A percentile compares a stretch with the other conserved stretches of the same genome.
Conservation (phyloP, 2,329 filamentous ascomycete species). For the Exophiala viscosa region DNA sequence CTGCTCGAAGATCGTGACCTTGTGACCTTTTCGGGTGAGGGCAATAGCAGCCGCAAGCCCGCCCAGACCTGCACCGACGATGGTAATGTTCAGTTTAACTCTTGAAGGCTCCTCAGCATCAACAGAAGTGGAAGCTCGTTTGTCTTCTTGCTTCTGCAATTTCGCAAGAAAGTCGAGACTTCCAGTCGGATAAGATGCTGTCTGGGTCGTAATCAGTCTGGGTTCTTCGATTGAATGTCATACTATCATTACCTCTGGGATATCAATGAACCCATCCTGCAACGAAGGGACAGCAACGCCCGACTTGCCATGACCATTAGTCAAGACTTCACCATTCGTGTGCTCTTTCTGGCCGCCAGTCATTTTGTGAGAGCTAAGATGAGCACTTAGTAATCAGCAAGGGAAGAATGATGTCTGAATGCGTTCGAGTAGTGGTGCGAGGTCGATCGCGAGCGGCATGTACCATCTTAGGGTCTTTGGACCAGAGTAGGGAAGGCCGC, state of each 20-base stretch:
- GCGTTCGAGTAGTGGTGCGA: no score
- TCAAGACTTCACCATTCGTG: no score
- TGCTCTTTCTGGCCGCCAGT: no score
- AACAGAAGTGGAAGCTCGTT: slow-evolving; percentile 3
- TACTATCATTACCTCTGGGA: slow-evolving; percentile 17
- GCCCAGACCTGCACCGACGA: slow-evolving; percentile 34
- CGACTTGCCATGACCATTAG: slow-evolving; percentile 32
- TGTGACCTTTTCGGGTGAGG: slow-evolving; percentile 28
- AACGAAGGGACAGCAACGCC: slow-evolving; percentile 35
- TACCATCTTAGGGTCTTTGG: neutral
- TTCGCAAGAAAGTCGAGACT: slow-evolving; percentile 21
- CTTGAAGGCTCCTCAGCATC: slow-evolving; percentile 6
- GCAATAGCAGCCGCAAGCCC: slow-evolving; percentile 33
- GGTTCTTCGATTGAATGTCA: neutral
- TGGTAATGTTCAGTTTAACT: slow-evolving; percentile 36
- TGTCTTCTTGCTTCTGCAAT: slow-evolving; percentile 16
- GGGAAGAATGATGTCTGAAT: no score
- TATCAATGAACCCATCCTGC: slow-evolving; percentile 29
- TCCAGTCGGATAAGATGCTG: slow-evolving; percentile 21
- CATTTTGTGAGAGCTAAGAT: no score
- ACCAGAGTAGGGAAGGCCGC: neutral
- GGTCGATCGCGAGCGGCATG: neutral
- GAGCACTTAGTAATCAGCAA: no score
- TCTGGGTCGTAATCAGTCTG: slow-evolving; percentile 3
- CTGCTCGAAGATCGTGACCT: slow-evolving; percentile 32